Base-by-base conservation (phyloP, 331 rosid species). In the Pyracantha coccinea region DNA sequence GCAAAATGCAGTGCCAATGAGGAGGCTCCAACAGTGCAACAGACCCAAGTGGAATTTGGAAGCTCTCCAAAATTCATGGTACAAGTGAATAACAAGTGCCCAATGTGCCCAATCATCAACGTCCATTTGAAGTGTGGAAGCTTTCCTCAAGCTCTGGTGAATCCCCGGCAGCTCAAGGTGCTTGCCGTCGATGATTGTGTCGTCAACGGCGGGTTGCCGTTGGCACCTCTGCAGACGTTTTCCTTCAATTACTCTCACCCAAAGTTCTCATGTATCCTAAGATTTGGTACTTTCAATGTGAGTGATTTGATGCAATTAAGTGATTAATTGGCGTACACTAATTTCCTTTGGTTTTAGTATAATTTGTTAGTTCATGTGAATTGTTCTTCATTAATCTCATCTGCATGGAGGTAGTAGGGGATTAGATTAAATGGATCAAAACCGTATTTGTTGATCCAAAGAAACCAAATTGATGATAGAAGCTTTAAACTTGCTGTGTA, bases 221-320 rank as follows among this genome's bases (percentile, higher is more conserved):
- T 82, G 78, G 53, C 79, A 20, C 80, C 86, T 41, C 29, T 25
- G 61, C 83, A 78, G 7, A 75, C 59, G 7, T 29, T 78, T 15
- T 74, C 83, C 55, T 74, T 82, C 80, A 82, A 82, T 68, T 82
- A 78, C 19, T 63, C 83, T 58, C 77, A 78, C 66, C 72, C 20
- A 29, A 74, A 64, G 83, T 78, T 77, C 11, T 32, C 16, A 64
- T 82, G 75, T 72, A 69, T 27, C 83, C 83, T 24, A 32, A 38
- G 11, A 58, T 76, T 12, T 82, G 86, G 86, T 82, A 45, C 28
- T 82, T 82, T 63, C 83, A 78, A 64, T 82, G 86, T 35, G 83
- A 82, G 75, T 78, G 73, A 70, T 32, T 19, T 3, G 6, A 25
- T n/a, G 57, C 5, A 5, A 52, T 15, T 41, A 41, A 11, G 47